Evolutionary conservation across 768 basidiomycete species (phyloP), one percentile per base, ranked within the genome.

Genomic region (Coprinellus micaceus): DNA sequence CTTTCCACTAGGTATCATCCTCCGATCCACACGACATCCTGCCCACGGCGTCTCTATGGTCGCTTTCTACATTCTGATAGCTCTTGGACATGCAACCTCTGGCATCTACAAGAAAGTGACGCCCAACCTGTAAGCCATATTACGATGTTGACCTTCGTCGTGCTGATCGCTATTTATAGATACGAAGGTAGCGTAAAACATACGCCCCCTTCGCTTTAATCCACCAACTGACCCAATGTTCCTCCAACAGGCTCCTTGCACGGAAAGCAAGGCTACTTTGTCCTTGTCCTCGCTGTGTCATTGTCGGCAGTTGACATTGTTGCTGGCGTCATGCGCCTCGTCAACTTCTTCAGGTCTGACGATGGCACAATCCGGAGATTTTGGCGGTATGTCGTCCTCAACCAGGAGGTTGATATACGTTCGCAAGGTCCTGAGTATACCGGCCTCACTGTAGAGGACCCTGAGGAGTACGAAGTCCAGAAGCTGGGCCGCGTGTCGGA

Each of bases 1-100:
- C 9, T 33, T 46, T n/a, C 10, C 21, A 56, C 55, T 29, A 96
- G 94, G 82, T 28, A 90, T 96, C 58, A 82, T 84, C 1, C 76
- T 97, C 58, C 85, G 94, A 30, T 85, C 89, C 15, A 85, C 88
- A 0, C 85, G 84, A 48, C 88, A 92, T 64, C 72, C 85, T 0
- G 81, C 78, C 61, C 85, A 86, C 54, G 76, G 77, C 22, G 47
- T 87, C 15, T 77, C 78, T 6, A 78, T 86, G n/a, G 49, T 82
- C 26, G 72, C 74, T 0, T 94, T 94, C 71, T 87, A 88, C 65
- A 70, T 61, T 12, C 74, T 89, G 21, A 73, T 78, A 52, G 68
- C 75, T 1, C 66, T 95, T 39, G 91, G 91, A 4, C 82, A 87
- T 67, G 76, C 83, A 13, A 71, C 86, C 21, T 87, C 86, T 62